Evolutionary conservation across 805 yeast genomes (phyloP).

Genomic region (Limtongozyma cylindracea): DNA sequence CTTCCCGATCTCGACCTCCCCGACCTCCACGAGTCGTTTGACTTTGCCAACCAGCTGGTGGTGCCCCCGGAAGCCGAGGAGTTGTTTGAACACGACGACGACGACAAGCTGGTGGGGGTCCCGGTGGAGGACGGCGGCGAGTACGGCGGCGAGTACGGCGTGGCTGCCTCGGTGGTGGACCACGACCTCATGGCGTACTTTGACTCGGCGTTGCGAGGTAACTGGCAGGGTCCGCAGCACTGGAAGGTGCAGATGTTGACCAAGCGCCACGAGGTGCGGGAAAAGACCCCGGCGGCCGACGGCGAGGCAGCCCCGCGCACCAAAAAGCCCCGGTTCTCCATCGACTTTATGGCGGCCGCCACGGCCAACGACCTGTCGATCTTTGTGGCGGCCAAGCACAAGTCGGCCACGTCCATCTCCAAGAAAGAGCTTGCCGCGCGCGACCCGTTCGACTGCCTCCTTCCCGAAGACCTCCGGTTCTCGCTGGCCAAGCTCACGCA

Average conservation of each 20-base stretch:
- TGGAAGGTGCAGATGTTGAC: conserved; percentile 45
- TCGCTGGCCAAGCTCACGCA: conserved; percentile 41
- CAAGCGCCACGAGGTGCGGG: conserved; percentile 9
- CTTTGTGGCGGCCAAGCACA: conserved; percentile 9
- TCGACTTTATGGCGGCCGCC: conserved; percentile 10
- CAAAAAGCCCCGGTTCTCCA: conserved; percentile 5
- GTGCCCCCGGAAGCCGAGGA: too few relatives aligned
- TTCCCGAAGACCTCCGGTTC: conserved; percentile 57
- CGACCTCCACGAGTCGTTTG: too few relatives aligned
- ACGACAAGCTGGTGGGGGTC: background rate
- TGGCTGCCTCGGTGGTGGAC: conserved; percentile 13
- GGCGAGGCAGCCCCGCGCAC: conserved; percentile 2
- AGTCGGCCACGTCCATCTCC: conserved; percentile 4
- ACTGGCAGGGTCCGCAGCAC: conserved; percentile 83
- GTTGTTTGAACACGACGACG: too few relatives aligned
- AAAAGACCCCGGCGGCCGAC: conserved; percentile 1
- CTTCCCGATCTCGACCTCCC: too few relatives aligned
- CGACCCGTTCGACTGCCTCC: conserved; percentile 12
- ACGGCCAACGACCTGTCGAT: conserved; percentile 7
- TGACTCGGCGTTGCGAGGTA: conserved; percentile 40
- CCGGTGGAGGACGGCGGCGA: conserved; percentile 2
- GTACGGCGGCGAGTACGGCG: conserved; percentile 1
- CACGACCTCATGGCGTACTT: conserved; percentile 57
- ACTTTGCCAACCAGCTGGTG: too few relatives aligned
- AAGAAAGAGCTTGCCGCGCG: too few relatives aligned